phyloP scores from a whole-genome alignment of 2,329 filamentous ascomycete species.

The Trichoderma hamatum region DNA sequence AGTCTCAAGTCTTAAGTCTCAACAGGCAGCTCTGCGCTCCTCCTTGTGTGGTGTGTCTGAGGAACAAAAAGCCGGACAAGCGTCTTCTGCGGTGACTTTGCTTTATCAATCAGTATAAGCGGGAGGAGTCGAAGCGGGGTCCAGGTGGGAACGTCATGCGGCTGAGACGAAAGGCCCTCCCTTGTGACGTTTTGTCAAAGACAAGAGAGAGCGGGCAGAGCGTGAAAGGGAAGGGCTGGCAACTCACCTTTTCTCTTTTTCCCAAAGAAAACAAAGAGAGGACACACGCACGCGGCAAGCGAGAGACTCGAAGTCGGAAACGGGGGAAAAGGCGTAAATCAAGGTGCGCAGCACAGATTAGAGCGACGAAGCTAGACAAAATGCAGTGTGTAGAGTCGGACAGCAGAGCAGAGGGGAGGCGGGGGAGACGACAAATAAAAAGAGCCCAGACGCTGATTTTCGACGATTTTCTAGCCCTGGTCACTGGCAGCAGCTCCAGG shows the following conservation, averaged over 20 bases:
- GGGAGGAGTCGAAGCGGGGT: conserved; percentile 26
- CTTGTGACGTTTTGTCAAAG: conserved; percentile 17
- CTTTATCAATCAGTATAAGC: conserved; percentile 24
- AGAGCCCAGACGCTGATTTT: conserved; percentile 13
- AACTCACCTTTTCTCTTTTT: not conserved
- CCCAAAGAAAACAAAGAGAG: not conserved
- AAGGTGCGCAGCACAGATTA: not conserved
- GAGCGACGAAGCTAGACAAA: not conserved
- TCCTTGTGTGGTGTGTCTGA: conserved; percentile 12
- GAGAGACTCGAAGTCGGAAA: not conserved
- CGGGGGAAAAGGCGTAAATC: not conserved
- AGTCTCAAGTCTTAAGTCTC: not conserved
- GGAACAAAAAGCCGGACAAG: conserved; percentile 7
- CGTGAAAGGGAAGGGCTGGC: not conserved
- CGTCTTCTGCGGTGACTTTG: conserved; percentile 5
- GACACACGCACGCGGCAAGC: not conserved
- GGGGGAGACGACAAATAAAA: not conserved
- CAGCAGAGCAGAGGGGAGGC: not conserved
- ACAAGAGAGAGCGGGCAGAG: not conserved
- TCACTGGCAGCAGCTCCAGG: conserved; percentile 4
- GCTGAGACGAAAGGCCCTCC: conserved; percentile 23
- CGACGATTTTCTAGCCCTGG: conserved; percentile 23
- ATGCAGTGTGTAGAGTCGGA: not conserved
- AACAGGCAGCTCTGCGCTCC: not conserved
- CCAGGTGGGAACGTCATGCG: conserved; percentile 27